A percentile compares a stretch with the other conserved stretches of the same genome.
phyloP scores from a whole-genome alignment of 1,139 yeast genomes.

The Nakaseomyces bracarensis region DNA sequence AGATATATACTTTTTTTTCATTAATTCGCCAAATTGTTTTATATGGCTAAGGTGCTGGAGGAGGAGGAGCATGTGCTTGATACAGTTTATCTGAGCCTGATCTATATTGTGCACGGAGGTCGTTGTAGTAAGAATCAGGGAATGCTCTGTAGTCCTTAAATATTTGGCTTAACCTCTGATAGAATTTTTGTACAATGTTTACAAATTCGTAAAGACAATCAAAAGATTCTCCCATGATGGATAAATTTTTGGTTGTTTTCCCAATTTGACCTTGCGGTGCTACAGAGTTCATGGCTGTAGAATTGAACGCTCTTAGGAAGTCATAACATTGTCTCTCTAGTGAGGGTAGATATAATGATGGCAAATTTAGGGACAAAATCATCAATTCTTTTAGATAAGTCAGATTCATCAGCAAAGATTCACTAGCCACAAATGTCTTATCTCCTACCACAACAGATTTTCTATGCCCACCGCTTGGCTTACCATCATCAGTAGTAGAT shows the following conservation, averaged over 20 bases:
- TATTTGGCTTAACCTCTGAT: conserved; percentile 20
- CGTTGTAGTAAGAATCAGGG: conserved; percentile 20
- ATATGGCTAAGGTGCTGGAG: conserved; percentile 22
- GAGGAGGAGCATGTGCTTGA: conserved; percentile 30
- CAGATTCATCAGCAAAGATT: conserved; percentile 30
- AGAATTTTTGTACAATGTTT: conserved; percentile 27
- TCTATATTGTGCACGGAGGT: conserved; percentile 21
- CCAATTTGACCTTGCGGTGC: conserved; percentile 21
- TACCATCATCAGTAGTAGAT: conserved; percentile 9
- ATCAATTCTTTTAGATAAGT: conserved; percentile 28
- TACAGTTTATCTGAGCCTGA: conserved; percentile 26
- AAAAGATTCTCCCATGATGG: conserved; percentile 36
- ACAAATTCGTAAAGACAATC: conserved; percentile 34
- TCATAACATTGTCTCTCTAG: conserved; percentile 31
- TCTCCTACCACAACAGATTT: conserved; percentile 37
- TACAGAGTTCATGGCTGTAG: conserved; percentile 27
- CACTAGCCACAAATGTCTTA: conserved; percentile 37
- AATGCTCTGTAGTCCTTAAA: conserved; percentile 21
- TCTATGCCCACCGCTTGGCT: conserved; percentile 28
- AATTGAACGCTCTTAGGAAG: conserved; percentile 29
- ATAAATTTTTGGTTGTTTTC: conserved; percentile 32
- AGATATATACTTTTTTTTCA: too few species aligned
- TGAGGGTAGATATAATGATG: conserved; percentile 24
- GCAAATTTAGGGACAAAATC: conserved; percentile 29
- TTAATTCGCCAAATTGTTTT: too few species aligned